Evolutionary conservation across 768 basidiomycete species (phyloP).

Genomic region (Russula sp.): DNA sequence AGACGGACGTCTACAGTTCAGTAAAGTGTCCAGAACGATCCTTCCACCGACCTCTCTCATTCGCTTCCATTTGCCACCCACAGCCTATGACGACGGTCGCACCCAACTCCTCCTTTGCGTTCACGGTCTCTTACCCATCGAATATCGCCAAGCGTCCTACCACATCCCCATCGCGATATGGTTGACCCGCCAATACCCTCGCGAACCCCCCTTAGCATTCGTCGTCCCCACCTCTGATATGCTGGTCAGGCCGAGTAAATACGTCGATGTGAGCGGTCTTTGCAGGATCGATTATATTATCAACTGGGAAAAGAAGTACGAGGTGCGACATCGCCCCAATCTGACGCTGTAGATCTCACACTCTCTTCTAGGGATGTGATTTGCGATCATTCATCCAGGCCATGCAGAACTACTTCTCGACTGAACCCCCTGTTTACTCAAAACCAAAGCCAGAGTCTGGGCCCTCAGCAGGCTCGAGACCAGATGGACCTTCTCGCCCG

Average conservation of each 20-base stretch:
- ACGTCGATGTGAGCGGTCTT: slow-evolving; percentile 75
- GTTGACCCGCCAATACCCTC: slow-evolving; percentile 81
- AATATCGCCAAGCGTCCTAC: slow-evolving; percentile 67
- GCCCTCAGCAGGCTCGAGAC: slow-evolving; percentile 14
- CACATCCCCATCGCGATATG: slow-evolving; percentile 92
- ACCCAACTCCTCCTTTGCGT: slow-evolving; percentile 86
- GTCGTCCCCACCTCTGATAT: slow-evolving; percentile 90
- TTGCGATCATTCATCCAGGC: slow-evolving; percentile 67
- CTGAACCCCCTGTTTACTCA: slow-evolving; percentile 83
- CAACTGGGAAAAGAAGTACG: slow-evolving; percentile 75
- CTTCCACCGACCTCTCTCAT: slow-evolving; percentile 14
- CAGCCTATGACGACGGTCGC: slow-evolving; percentile 92
- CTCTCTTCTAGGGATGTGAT: slow-evolving; percentile 56
- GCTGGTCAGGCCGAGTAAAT: slow-evolving; percentile 70
- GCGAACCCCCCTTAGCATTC: slow-evolving; percentile 74
- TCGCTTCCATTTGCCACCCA: slow-evolving; percentile 16
- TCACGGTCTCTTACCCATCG: slow-evolving; percentile 87
- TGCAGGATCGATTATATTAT: slow-evolving; percentile 62
- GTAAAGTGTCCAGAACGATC: slow-evolving; percentile 21
- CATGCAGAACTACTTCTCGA: slow-evolving; percentile 77
- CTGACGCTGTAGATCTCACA: slow-evolving; percentile 5
- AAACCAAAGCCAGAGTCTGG: slow-evolving; percentile 46
- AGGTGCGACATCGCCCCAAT: slow-evolving; percentile 43
- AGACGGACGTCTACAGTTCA: slow-evolving; percentile 73
- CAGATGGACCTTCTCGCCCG: slow-evolving; percentile 21